Evolutionary conservation across 352 stramenopile genomes (phyloP).

Genomic region (Globisporangium solare): DNA sequence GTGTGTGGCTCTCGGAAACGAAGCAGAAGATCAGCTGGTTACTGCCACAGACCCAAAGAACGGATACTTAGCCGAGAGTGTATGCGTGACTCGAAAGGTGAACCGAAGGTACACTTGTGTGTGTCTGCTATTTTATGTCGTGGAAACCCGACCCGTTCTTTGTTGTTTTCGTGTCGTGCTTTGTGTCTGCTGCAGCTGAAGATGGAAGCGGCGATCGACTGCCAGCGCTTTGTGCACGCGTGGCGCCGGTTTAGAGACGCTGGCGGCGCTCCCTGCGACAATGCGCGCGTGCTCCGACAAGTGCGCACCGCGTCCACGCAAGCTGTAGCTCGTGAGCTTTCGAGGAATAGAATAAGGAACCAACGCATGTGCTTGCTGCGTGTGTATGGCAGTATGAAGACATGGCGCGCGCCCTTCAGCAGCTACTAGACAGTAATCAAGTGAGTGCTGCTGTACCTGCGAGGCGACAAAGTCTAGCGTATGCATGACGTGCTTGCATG

Average conservation of each 20-base stretch:
- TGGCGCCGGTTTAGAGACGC: constrained; percentile 38
- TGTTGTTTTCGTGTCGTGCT: too few species aligned
- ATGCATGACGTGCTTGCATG: neutral
- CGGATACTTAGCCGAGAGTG: neutral
- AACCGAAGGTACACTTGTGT: too few species aligned
- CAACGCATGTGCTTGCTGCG: neutral
- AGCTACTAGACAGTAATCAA: neutral
- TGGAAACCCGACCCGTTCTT: neutral
- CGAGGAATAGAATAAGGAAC: neutral
- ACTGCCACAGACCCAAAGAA: neutral
- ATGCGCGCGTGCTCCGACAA: constrained; percentile 6
- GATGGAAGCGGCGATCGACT: constrained; percentile 27
- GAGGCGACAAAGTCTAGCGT: too few species aligned
- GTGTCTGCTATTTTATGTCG: neutral
- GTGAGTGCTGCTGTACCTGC: neutral
- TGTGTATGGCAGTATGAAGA: neutral
- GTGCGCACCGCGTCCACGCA: neutral
- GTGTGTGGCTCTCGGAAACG: constrained; percentile 10
- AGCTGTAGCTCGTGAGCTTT: neutral
- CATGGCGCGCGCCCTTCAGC: constrained; percentile 7
- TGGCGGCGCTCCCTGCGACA: neutral
- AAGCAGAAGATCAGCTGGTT: constrained; percentile 11
- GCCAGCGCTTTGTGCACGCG: constrained; percentile 54
- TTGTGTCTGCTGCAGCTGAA: neutral
- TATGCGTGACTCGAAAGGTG: neutral